Evolutionary conservation across 768 basidiomycete genomes (phyloP), one percentile per base, ranked within the genome.

Genomic region (Trametes punicea): DNA sequence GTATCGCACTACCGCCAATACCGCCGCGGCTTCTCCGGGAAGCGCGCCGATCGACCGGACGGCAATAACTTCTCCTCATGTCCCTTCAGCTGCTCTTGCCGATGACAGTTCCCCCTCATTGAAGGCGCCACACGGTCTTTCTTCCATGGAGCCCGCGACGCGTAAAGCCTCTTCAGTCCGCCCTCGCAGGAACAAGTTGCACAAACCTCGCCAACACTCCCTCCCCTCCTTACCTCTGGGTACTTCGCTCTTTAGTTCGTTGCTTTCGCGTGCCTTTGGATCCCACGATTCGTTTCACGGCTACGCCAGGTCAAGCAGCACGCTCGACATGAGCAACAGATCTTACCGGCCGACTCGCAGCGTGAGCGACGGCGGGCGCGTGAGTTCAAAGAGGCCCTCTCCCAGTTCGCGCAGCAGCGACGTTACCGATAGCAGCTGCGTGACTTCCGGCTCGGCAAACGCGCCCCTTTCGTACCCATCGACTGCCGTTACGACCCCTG

Each of bases 401-500:
- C 58, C 58, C 21, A 53, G 47, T 29, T 60, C 58, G 16, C 36
- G 52, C 18, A 51, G 57, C 34, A 59, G 52, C 53, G 48, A 39
- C 8, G 27, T 39, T 9, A 55, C 58, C 31, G 58, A 60, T 42
- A 60, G 53, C 23, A 60, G 51, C 7, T 55, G 46, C 44, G 55
- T 53, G 6, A 44, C 58, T 8, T 60, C 54, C 21, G 51, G 53
- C 31, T 50, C 51, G 29, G 51, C 41, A 34, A 60, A 53, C 45
- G 55, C 58, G 21, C 29, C 53, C 26, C 7, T 49, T 2, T 55
- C 58, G n/a, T 60, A 33, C 23, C 27, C 57, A 4, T 56, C 57
- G 27, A 64, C 63, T 21, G 54, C 50, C 21, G 34, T 56, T 39
- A 64, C 63, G 8, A 64, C 63, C 23, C 63, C 63, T 29, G 63